phyloP scores from a whole-genome alignment of 768 basidiomycete species.

The Pholiota conissans region DNA sequence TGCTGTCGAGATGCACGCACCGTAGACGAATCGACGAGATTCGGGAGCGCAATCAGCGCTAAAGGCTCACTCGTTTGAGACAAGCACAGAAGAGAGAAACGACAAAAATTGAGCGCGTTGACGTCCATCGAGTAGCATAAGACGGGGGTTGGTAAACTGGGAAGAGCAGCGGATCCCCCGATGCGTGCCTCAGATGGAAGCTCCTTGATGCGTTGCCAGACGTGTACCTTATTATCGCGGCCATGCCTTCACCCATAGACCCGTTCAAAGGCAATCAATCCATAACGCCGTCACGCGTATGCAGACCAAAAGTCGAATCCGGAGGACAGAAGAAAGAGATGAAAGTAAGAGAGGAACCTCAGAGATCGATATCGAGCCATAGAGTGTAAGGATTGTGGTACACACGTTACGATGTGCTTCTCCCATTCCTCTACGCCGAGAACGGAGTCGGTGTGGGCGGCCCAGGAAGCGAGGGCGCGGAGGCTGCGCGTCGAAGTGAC shows the following conservation, averaged over 20 bases:
- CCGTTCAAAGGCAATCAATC: not conserved
- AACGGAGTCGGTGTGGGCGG: conserved; percentile 75
- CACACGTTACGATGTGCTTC: conserved; percentile 73
- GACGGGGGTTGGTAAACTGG: conserved; percentile 47
- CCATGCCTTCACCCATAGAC: conserved; percentile 61
- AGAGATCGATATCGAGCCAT: too few relatives aligned
- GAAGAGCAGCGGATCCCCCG: conserved; percentile 57
- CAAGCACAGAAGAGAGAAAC: conserved; percentile 65
- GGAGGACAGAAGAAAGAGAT: too few relatives aligned
- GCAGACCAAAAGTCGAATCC: too few relatives aligned
- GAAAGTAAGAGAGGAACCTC: too few relatives aligned
- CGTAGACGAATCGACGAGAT: conserved; percentile 83
- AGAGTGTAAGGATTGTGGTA: conserved; percentile 18
- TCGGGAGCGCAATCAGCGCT: conserved; percentile 80
- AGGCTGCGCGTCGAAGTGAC: conserved; percentile 76
- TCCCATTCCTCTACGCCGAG: conserved; percentile 80
- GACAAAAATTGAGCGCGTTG: conserved; percentile 93
- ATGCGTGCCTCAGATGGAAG: conserved; percentile 40
- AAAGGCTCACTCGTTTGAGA: conserved; percentile 9
- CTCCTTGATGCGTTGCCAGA: conserved; percentile 61
- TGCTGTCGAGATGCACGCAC: too few relatives aligned
- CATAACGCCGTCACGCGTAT: not conserved
- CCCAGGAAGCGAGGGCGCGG: conserved; percentile 75
- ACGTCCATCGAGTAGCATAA: conserved; percentile 77
- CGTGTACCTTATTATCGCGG: conserved; percentile 82